Conservation (phyloP, 2,329 filamentous ascomycete species). For the Geosmithia flava region DNA sequence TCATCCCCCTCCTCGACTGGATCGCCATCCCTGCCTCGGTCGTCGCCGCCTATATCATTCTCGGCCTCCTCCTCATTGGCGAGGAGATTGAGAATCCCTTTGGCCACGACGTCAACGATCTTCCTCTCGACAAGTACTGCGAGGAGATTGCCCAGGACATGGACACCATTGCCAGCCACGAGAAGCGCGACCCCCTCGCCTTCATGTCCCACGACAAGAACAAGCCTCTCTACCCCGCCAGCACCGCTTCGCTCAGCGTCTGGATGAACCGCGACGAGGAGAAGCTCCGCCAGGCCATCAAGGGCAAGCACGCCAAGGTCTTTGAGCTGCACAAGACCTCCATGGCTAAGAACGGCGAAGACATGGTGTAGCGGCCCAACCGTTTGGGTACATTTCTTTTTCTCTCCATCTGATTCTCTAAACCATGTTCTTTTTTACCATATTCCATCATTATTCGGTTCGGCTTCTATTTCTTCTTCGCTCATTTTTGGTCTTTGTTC, state of each 20-base stretch:
- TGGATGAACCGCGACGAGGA: constrained; percentile 29
- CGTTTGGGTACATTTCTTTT: no score
- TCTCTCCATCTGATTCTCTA: no score
- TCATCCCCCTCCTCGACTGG: constrained; percentile 52
- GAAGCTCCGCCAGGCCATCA: constrained; percentile 24
- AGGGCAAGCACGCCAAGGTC: constrained; percentile 22
- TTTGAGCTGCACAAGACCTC: constrained; percentile 15
- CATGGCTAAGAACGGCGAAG: background rate
- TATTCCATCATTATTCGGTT: no score
- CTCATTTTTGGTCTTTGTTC: no score
- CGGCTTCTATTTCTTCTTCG: no score
- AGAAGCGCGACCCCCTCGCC: constrained; percentile 16
- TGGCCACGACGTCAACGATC: constrained; percentile 71
- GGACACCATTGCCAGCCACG: constrained; percentile 53
- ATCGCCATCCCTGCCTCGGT: constrained; percentile 68
- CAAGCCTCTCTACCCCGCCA: constrained; percentile 44
- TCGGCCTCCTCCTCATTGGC: constrained; percentile 62
- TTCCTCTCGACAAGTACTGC: constrained; percentile 67
- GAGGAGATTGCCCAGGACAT: constrained; percentile 62
- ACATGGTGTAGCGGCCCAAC: background rate
- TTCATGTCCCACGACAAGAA: constrained; percentile 26
- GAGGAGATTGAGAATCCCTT: constrained; percentile 80
- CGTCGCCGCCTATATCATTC: constrained; percentile 67
- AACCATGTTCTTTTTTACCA: no score
- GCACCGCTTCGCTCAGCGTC: constrained; percentile 19